Base-by-base conservation (phyloP, 2,329 filamentous ascomycete species). In the Didymella lethalis region DNA sequence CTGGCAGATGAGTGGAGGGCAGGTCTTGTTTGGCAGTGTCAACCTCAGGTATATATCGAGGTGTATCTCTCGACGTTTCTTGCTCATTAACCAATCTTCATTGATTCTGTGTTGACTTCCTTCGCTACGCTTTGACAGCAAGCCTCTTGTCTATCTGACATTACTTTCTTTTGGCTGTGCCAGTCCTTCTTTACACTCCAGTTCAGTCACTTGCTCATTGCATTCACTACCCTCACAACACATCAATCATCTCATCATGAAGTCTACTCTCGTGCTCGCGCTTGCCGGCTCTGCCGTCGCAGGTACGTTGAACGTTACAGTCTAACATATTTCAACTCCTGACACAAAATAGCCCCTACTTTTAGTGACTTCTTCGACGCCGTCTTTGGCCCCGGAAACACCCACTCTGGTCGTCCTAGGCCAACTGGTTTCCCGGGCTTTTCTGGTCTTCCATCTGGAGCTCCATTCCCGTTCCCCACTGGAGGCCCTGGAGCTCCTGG, bases 221-320 rank as follows among this genome's bases (percentile, higher is more conserved):
- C 18, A 50, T 31, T 14, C 29, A 40, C 29, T 48, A 36, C 10
- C 48, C 12, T 36, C 20, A 20, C 20, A 8, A 28, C 41, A 20
- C 20, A 25, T 7, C n/a, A 41, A 44, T n/a, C 28, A 28, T 8
- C 18, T 48, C 60, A 64, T 55, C n/a, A 72, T 72, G 69, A 68
- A 61, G 57, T 64, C 64, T 31, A 36, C 61, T 40, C 49, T 72
- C 31, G 46, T 71, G 12, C 59, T 72, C 41, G 62, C 68, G 40
- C 64, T 72, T 43, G 59, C 64, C 41, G 59, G 70, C 55, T 61
- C 65, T n/a, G 50, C 69, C 29, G 34, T 64, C 5, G 68, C 70
- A 48, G 55, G 66, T 69, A 64, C 1, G 53, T 43, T 4, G 41
- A 7, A 3, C 8, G 18, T 16, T 20, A 41, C 44, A 40, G 38